A percentile compares a stretch with the other conserved stretches of the same genome.
These are phyloP conservation scores for Phytophthora crassamura DNA, from an alignment of 352 stramenopile genomes.

Conservation along the genomic window DNA sequence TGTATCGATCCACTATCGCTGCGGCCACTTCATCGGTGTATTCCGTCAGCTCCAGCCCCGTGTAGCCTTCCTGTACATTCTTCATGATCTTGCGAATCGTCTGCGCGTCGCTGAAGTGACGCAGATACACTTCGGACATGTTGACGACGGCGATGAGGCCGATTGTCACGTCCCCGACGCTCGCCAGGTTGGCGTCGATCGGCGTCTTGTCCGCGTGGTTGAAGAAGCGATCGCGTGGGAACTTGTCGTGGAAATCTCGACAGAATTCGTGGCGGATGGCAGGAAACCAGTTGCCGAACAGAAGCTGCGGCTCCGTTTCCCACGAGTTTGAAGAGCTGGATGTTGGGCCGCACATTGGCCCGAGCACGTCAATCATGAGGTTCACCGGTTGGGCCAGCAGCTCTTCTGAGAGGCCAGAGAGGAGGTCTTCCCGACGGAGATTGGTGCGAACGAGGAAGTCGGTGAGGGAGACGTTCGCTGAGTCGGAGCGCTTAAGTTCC, in stretches of 20 bases:
- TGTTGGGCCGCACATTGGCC: constrained; percentile 31
- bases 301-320: constrained; percentile 24
- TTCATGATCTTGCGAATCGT: constrained; percentile 54
- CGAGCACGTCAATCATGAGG: constrained; percentile 43
- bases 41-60: constrained; percentile 17
- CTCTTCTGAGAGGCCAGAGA: neutral
- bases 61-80: constrained; percentile 42
- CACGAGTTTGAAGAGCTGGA: constrained; percentile 5
- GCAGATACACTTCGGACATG: constrained; percentile 36
- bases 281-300: constrained; percentile 36
- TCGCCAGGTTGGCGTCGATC: constrained; percentile 28
- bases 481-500: constrained; percentile 5
- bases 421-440: constrained; percentile 17
- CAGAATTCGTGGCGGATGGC: constrained; percentile 35
- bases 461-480: constrained; percentile 12
- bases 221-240: constrained; percentile 31
- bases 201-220: constrained; percentile 12
- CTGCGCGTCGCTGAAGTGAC: constrained; percentile 37
- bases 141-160: constrained; percentile 36
- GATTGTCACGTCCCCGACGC: constrained; percentile 28
- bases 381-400: constrained; percentile 28
- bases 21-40: constrained; percentile 37
- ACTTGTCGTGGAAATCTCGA: constrained; percentile 28
- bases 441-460: constrained; percentile 33
- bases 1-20: constrained; percentile 36